A percentile compares a stretch with the other conserved stretches of the same genome.
These are phyloP conservation scores for Phialophora macrospora DNA, from an alignment of 2,329 filamentous ascomycete species.

Conservation along the genomic window DNA sequence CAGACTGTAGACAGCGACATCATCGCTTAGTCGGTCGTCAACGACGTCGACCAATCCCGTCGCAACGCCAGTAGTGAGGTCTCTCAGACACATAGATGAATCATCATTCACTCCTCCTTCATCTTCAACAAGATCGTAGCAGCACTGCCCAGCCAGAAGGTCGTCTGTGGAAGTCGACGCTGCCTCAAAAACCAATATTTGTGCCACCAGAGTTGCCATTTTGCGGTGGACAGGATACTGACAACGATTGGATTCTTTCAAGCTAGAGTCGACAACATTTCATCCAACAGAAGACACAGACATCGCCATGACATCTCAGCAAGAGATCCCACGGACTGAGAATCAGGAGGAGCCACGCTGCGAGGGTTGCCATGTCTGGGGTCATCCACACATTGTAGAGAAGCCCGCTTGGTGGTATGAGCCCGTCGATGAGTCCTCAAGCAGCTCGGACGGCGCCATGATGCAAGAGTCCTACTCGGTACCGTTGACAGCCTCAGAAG, in stretches of 20 bases:
- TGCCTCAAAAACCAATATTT: neutral
- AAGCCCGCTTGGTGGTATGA: neutral
- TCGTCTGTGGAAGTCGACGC: neutral
- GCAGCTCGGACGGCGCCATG: neutral
- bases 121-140: neutral
- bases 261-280: neutral
- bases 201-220: neutral
- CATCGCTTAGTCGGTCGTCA: slow-evolving; percentile 16
- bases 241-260: neutral
- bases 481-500: neutral
- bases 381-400: neutral
- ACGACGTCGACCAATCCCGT: slow-evolving; percentile 7
- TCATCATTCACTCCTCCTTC: neutral
- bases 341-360: neutral
- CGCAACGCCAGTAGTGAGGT: slow-evolving; percentile 1
- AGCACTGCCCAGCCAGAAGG: neutral
- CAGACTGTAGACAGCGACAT: neutral
- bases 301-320: neutral
- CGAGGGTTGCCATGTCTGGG: slow-evolving; percentile 2
- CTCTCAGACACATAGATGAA: neutral
- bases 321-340: neutral
- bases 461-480: neutral
- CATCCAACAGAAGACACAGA: neutral
- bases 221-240: neutral
- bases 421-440: neutral